Percentiles rank a stretch among this genome's conserved stretches.
phyloP scores from a whole-genome alignment of 805 yeast genomes.

The Schizosaccharomyces japonicus region DNA sequence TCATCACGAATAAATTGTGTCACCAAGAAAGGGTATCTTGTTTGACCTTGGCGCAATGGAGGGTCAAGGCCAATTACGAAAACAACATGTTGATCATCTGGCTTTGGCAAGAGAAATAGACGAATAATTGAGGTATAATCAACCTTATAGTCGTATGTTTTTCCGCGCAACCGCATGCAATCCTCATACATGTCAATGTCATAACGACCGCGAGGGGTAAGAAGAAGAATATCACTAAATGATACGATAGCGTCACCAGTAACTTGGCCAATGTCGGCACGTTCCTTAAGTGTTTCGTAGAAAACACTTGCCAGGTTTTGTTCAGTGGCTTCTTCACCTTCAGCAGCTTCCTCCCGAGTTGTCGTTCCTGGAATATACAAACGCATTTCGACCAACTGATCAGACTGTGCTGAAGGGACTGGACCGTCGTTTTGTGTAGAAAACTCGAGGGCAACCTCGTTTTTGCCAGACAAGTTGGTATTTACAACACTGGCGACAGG shows the following conservation, averaged over 20 bases:
- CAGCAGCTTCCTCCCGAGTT: slow-evolving; percentile 16
- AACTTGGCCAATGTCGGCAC: slow-evolving; percentile 81
- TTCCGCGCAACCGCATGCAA: slow-evolving; percentile 79
- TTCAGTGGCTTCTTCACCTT: slow-evolving; percentile 16
- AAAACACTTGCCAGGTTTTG: slow-evolving; percentile 51
- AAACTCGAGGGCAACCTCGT: slow-evolving; percentile 80
- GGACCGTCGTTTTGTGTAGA: slow-evolving; percentile 28
- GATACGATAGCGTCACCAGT: slow-evolving; percentile 90
- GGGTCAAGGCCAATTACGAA: slow-evolving; percentile 83
- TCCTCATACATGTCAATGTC: slow-evolving; percentile 82
- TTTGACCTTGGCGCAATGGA: slow-evolving; percentile 93
- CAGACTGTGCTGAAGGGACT: slow-evolving; percentile 41
- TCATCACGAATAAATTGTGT: slow-evolving; percentile 78
- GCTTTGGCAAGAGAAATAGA: slow-evolving; percentile 75
- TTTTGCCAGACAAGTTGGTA: slow-evolving; percentile 71
- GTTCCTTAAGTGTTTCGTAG: slow-evolving; percentile 74
- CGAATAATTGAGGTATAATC: slow-evolving; percentile 77
- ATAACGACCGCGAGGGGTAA: slow-evolving; percentile 96
- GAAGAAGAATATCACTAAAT: slow-evolving; percentile 68
- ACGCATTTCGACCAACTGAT: slow-evolving; percentile 84
- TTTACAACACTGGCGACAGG: slow-evolving; percentile 64
- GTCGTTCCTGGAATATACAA: slow-evolving; percentile 73
- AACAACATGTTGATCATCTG: slow-evolving; percentile 77
- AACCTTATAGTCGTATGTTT: slow-evolving; percentile 88
- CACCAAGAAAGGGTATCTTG: slow-evolving; percentile 78